phyloP scores from a whole-genome alignment of 2,329 filamentous ascomycete species.

The Fonsecaea monophora region DNA sequence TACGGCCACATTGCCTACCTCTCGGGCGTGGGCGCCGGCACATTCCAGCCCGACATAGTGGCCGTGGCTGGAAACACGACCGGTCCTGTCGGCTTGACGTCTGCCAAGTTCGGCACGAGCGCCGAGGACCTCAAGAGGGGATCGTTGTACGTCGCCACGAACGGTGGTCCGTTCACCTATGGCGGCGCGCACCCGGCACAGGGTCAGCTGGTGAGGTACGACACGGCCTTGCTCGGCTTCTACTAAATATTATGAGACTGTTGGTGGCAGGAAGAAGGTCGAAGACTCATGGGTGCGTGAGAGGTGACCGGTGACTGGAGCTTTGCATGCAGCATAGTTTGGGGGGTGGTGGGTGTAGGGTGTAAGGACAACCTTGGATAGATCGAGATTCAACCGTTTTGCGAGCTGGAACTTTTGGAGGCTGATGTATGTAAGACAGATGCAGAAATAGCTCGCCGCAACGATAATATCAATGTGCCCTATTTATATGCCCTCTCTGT shows the following conservation, averaged over 20 bases:
- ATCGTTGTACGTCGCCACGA: conserved; percentile 25
- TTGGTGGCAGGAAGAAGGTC: conserved; percentile 1
- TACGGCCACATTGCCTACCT: conserved; percentile 19
- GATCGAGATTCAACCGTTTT: not conserved
- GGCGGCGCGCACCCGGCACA: conserved; percentile 16
- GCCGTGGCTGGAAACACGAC: conserved; percentile 19
- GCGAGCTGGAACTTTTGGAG: conserved; percentile 10
- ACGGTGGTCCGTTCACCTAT: conserved; percentile 25
- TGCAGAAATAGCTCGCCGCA: no score
- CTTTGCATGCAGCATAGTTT: conserved; percentile 12
- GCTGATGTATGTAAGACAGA: not conserved
- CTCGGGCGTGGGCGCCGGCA: conserved; percentile 13
- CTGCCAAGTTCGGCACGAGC: conserved; percentile 27
- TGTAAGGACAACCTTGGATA: conserved; percentile 1
- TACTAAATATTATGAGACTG: conserved; percentile 7
- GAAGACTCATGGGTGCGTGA: conserved; percentile 14
- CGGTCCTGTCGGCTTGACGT: conserved; percentile 21
- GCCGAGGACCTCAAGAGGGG: conserved; percentile 23
- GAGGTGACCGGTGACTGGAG: not conserved
- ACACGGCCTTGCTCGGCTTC: conserved; percentile 20
- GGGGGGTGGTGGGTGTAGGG: conserved; percentile 6
- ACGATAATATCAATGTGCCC: no score
- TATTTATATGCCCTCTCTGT: no score
- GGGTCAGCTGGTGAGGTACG: conserved; percentile 26
- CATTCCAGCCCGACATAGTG: conserved; percentile 16